Conservation (phyloP, 2,329 filamentous ascomycete genomes). For the Myriosclerotinia scirpicola region DNA sequence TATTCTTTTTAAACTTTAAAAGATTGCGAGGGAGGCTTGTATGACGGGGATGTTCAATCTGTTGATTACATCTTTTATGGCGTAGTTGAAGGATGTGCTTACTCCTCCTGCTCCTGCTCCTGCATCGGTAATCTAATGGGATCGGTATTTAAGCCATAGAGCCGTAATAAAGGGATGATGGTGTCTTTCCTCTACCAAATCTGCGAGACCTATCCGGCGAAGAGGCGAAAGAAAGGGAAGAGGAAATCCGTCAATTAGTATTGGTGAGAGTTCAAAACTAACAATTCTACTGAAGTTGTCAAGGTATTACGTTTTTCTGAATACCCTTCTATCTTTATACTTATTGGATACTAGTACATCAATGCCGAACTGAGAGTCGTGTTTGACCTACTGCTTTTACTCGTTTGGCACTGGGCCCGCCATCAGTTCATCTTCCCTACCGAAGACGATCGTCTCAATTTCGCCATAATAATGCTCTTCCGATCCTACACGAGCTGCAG, state of each 20-base stretch:
- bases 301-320: too few relatives aligned
- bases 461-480: neutral
- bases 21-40: slow-evolving; percentile 31
- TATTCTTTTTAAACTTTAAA: too few relatives aligned
- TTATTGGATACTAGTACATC: slow-evolving; percentile 16
- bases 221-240: too few relatives aligned
- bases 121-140: slow-evolving; percentile 48
- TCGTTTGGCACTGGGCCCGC: slow-evolving; percentile 31
- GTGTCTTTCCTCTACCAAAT: too few relatives aligned
- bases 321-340: too few relatives aligned
- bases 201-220: too few relatives aligned
- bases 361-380: slow-evolving; percentile 25
- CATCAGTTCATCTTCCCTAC: slow-evolving; percentile 15
- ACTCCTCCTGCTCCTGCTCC: slow-evolving; percentile 57
- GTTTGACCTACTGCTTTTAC: slow-evolving; percentile 31
- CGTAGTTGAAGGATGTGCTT: slow-evolving; percentile 43
- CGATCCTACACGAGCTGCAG: neutral
- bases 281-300: too few relatives aligned
- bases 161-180: too few relatives aligned
- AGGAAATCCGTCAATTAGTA: too few relatives aligned
- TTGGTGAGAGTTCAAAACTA: slow-evolving; percentile 24
- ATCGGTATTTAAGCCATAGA: too few relatives aligned
- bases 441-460: neutral
- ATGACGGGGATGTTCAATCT: slow-evolving; percentile 51
- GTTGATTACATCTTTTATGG: slow-evolving; percentile 47